Evolutionary conservation across 495 filamentous ascomycete genomes (phyloP).

Genomic region (Corynascus novoguineensis): DNA sequence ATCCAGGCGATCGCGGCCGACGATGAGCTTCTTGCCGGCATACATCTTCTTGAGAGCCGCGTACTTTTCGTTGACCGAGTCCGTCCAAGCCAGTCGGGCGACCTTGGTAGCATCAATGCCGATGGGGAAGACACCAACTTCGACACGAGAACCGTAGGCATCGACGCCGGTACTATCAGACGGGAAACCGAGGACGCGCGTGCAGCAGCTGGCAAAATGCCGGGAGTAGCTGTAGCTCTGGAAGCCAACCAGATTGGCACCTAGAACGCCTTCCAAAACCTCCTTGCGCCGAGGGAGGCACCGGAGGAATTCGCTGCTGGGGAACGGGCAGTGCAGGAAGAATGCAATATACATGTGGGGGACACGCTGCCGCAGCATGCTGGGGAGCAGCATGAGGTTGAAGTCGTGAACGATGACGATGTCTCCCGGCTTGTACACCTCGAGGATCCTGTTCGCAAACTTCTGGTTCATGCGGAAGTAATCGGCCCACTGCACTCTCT

Average conservation of each 20-base stretch:
- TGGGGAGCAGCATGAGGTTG: slow-evolving; percentile 79
- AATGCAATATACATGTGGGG: slow-evolving; percentile 86
- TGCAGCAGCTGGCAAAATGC: slow-evolving; percentile 90
- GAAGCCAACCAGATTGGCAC: slow-evolving; percentile 86
- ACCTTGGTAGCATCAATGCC: slow-evolving; percentile 76
- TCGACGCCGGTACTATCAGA: slow-evolving; percentile 75
- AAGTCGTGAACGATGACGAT: slow-evolving; percentile 90
- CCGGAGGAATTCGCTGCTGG: slow-evolving; percentile 86
- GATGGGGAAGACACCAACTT: slow-evolving; percentile 85
- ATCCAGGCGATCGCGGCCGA: slow-evolving; percentile 88
- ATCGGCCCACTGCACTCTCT: slow-evolving; percentile 80
- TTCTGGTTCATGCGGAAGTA: slow-evolving; percentile 82
- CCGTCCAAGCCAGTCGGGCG: slow-evolving; percentile 62
- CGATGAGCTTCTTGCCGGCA: slow-evolving; percentile 80
- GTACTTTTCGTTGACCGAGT: slow-evolving; percentile 60
- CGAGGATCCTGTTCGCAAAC: slow-evolving; percentile 79
- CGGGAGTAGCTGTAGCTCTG: slow-evolving; percentile 89
- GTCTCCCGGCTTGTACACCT: slow-evolving; percentile 83
- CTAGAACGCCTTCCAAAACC: slow-evolving; percentile 78
- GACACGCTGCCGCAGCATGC: slow-evolving; percentile 72
- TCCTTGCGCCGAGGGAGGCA: slow-evolving; percentile 83
- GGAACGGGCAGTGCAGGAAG: slow-evolving; percentile 88
- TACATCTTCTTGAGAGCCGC: slow-evolving; percentile 66
- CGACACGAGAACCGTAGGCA: slow-evolving; percentile 80
- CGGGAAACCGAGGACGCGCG: slow-evolving; percentile 76